Evolutionary conservation across 2,329 filamentous ascomycete species (phyloP), one percentile per base, ranked within the genome.

Genomic region (Ceratocystis cacaofunesta): DNA sequence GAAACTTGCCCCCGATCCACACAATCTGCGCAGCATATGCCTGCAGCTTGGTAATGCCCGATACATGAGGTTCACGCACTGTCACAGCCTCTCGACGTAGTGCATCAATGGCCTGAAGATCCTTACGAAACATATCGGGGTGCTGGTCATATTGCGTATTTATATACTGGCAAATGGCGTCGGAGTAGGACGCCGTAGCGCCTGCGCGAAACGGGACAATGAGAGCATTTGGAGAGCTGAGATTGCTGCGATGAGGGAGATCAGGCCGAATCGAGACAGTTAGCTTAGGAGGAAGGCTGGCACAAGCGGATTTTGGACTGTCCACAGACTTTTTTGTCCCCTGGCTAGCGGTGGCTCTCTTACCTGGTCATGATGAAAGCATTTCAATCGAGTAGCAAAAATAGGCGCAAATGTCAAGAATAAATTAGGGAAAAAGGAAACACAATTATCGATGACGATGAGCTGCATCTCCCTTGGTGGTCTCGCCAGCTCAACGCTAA

Each of bases 101-200:
- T 61, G 84, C 80, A 73, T 97, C 91, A 71, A 99, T 91, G 69
- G 88, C 83, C 72, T 92, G 85, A 67, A 85, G 84, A 77, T 99
- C 94, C 69, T 89, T 83, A 69, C 85, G 84, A 76, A 99, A 99
- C 87, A 96, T 95, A 75, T 96, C 91, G 43, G 94, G 92, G 73
- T 96, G 92, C 74, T 99, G 94, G 76, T 97, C 92, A 86, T 97
- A 97, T 81, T 97, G 96, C 75, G 85, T 87, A 68, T 91, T 95
- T 72, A 99, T 97, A 78, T 99, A 97, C 74, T 94, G 87, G 69
- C 89, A 90, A 74, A 99, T 91, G 62, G 91, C 88, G 68, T 84
- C 80, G 65, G 89, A 88, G 68, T 97, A 82, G 67, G 87, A 88
- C 50, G 96, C 80, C 66, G 87, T 82, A 69, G 88, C 85, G 63